Evolutionary conservation across 2,329 filamentous ascomycete species (phyloP), one percentile per base, ranked within the genome.

Genomic region (Aspergillus ruber): DNA sequence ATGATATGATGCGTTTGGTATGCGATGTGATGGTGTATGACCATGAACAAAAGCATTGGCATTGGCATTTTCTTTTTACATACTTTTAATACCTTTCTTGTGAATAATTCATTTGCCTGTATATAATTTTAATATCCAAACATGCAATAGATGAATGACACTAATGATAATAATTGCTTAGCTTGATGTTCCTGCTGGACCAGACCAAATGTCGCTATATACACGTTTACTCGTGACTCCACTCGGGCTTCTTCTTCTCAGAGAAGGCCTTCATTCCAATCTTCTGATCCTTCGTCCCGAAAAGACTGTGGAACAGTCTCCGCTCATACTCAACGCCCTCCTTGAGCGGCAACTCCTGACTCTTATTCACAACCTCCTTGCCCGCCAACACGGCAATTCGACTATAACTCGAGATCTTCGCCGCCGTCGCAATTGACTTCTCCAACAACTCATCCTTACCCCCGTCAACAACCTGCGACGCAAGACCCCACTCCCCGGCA

Each of bases 341-440:
- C 58, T 86, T 76, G 50, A 98, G 74, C 3, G 85, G 78, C 57
- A 95, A 72, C 60, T 98, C 93, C 76, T 97, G 90, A 69, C 90
- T 95, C 83, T 96, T 97, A 69, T 97, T 95, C 47, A 98, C 91
- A n/a, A 93, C 91, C 77, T 98, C 93, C 78, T 98, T 98, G 48
- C 82, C 85, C 9, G 87, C 93, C 73, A 89, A 83, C 49, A 95
- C 82, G 1, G 91, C 87, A n/a, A 98, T 85, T 64, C 79, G 82
- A 45, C 87, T 90, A 70, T 93, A 89, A 1, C 86, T 74, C 0
- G 93, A 90, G 72, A 98, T 96, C 45, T 82, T 90, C 76, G 87
- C 88, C 2, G 93, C 93, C 15, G 89, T 91, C 65, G 84, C 82
- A 51, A 95, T 68, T 2, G 90, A 84, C 47, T 82, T 88, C 60